Evolutionary conservation across 129 eudicot species (phyloP).

Genomic region (Saussurea involucrata): DNA sequence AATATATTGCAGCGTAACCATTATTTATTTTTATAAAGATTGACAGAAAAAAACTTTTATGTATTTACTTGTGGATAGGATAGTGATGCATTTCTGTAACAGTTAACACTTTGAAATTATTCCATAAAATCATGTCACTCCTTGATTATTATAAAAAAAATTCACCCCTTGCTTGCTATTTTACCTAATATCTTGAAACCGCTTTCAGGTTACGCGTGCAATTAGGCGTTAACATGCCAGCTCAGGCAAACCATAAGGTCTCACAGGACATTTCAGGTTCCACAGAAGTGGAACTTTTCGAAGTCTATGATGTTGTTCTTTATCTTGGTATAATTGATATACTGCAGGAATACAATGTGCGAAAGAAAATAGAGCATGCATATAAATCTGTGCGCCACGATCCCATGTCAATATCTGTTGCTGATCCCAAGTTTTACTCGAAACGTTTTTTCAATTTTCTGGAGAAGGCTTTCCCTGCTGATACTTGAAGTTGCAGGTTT

Average conservation of each 20-base stretch:
- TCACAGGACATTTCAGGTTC: slow-evolving; percentile 37
- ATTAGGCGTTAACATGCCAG: slow-evolving; percentile 89
- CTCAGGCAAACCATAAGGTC: slow-evolving; percentile 68
- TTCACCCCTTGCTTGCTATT: neutral
- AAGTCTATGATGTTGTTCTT: slow-evolving; percentile 76
- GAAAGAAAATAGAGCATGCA: slow-evolving; percentile 65
- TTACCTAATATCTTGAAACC: neutral
- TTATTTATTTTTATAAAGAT: neutral
- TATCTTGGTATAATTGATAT: slow-evolving; percentile 79
- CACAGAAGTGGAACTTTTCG: slow-evolving; percentile 63
- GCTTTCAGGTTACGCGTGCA: slow-evolving; percentile 70
- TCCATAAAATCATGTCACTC: neutral
- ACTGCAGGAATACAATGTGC: slow-evolving; percentile 68
- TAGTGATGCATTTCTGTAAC: neutral
- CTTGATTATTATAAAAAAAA: neutral
- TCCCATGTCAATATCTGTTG: slow-evolving; percentile 62
- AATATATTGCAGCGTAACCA: neutral
- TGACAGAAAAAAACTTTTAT: neutral
- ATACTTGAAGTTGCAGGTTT: neutral
- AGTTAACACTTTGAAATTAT: neutral
- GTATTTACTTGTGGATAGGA: neutral
- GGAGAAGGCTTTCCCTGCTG: slow-evolving; percentile 50
- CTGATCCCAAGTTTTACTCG: slow-evolving; percentile 59
- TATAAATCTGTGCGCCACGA: slow-evolving; percentile 56
- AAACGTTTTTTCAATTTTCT: slow-evolving; percentile 58